Evolutionary conservation across 1,284 basidiomycete species (phyloP).

Genomic region (Boletellus dicymbophilus): DNA sequence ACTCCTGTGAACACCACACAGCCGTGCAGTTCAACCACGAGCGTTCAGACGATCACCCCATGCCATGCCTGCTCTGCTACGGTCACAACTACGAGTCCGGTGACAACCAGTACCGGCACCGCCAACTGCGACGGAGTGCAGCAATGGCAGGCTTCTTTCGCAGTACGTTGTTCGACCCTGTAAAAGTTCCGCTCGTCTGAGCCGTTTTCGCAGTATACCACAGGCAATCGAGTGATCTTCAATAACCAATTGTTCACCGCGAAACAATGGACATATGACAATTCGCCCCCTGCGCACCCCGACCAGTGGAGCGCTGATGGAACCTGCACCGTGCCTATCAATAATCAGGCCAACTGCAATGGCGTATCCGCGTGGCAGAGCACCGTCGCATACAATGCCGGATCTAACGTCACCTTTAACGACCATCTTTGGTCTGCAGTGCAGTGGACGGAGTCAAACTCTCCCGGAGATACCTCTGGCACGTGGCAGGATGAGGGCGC

Average conservation of each 20-base stretch:
- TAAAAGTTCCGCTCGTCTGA: no score
- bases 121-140: constrained; percentile 21
- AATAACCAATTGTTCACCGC: constrained; percentile 23
- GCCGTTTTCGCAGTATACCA: constrained; percentile 19
- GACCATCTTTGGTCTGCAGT: constrained; percentile 22
- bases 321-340: constrained; percentile 19
- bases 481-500: constrained; percentile 27
- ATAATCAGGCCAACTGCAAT: constrained; percentile 22
- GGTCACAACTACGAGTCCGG: no score
- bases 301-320: constrained; percentile 23
- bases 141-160: constrained; percentile 25
- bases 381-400: constrained; percentile 14
- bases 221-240: constrained; percentile 24
- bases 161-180: constrained; percentile 1
- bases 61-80: no score
- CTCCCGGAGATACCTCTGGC: constrained; percentile 28
- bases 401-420: constrained; percentile 17
- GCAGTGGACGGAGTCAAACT: constrained; percentile 25
- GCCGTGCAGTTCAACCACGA: no score
- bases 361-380: constrained; percentile 21
- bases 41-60: not conserved
- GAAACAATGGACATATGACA: constrained; percentile 31
- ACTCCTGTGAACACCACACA: no score
- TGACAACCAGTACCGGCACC: not conserved
- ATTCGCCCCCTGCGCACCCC: constrained; percentile 10